Evolutionary conservation across 2,329 filamentous ascomycete genomes (phyloP), one percentile per base, ranked within the genome.

Genomic region (Periconia sp.): DNA sequence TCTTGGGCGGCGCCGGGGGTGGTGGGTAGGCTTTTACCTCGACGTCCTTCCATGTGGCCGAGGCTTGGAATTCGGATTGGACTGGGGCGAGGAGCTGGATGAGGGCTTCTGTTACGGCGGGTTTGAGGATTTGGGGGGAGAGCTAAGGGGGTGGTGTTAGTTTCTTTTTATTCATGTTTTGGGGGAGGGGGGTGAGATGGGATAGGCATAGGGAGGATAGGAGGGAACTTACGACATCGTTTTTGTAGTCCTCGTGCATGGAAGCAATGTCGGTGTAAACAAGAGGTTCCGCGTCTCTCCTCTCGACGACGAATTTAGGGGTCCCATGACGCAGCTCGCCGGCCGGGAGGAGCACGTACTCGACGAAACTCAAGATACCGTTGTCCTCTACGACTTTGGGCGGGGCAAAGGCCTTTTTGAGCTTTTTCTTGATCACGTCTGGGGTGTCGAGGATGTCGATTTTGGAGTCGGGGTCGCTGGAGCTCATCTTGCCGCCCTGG

Each of bases 391-490:
- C 81, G 23, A 88, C 81, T 66, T 86, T 85, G 31, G 92, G 92
- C 15, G 85, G 84, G 19, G 89, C 90, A 58, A 88, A 85, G 0
- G 93, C 92, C 75, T 97, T 97, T 69, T 87, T 87, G 17, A 75
- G 61, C 58, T 75, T 75, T 80, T 89, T 91, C 62, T 82, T 79
- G 14, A 97, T 88, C 1, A 78, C 76, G 0, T 95, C 91, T 0
- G 89, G 79, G 0, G 83, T 62, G 68, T 97, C 94, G 17, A 97
- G 83, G n/a, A 97, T 81, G 69, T 97, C 94, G 61, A 97, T 95
- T 77, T 97, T 97, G 69, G 86, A 90, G 74, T 92, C 88, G 64
- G 77, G 76, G 63, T 90, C 88, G 54, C 85, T 82, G 18, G 80
- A 74, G 56, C 77, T 80, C 91, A 96, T 96, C 80, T 97, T 97